Percentiles rank a stretch among this genome's conserved stretches.
phyloP scores from a whole-genome alignment of 2,329 filamentous ascomycete species.

The Mycogone perniciosa region DNA sequence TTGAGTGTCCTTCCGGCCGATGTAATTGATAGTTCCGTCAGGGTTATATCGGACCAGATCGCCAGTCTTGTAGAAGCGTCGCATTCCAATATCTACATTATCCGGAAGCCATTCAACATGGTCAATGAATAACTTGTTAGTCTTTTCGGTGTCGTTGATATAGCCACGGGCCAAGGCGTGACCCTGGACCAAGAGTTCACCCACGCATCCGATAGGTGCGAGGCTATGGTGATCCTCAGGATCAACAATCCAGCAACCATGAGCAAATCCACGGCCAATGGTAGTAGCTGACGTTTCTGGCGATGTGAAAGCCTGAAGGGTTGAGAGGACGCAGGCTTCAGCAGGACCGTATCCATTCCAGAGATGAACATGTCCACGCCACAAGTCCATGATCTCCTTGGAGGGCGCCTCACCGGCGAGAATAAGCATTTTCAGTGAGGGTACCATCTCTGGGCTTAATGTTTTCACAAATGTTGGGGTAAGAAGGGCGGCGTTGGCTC shows the following conservation, averaged over 20 bases:
- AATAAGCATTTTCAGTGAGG: conserved; percentile 6
- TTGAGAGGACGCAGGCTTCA: background rate
- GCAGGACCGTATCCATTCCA: conserved; percentile 24
- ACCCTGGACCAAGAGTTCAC: conserved; percentile 20
- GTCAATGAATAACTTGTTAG: conserved; percentile 13
- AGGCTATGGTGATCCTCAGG: conserved; percentile 15
- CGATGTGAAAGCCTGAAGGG: background rate
- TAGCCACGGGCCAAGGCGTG: conserved; percentile 17
- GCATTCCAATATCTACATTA: background rate
- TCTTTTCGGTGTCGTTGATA: conserved; percentile 16
- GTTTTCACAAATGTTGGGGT: conserved; percentile 11
- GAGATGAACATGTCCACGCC: conserved; percentile 9
- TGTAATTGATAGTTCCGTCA: conserved; percentile 33
- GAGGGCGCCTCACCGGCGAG: conserved; percentile 20
- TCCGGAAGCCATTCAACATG: background rate
- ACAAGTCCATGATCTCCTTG: conserved; percentile 20
- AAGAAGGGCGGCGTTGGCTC: conserved; percentile 7
- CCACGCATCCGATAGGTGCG: conserved; percentile 16
- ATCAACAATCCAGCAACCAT: conserved; percentile 16
- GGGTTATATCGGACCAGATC: conserved; percentile 36
- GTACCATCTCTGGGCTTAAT: background rate
- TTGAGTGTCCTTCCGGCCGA: conserved; percentile 49
- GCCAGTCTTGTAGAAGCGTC: conserved; percentile 37
- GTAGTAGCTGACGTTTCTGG: background rate
- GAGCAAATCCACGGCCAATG: background rate